Percentiles rank a stretch among this genome's conserved stretches.
Evolutionary conservation across 257 asterid genomes (phyloP).

Genomic region (Solanum pimpinellifolium): DNA sequence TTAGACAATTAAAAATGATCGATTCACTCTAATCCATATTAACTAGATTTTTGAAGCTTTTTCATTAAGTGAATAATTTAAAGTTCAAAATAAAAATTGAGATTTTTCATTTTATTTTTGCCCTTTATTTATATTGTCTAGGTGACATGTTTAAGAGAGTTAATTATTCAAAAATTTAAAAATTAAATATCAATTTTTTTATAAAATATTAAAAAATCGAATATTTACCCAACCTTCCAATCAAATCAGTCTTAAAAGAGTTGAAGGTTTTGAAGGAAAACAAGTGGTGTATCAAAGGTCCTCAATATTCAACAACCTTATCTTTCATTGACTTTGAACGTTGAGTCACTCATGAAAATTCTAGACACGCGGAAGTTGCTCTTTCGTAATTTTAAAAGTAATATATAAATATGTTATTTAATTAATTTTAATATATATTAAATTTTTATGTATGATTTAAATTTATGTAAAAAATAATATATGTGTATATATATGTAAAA

Average conservation of each 20-base stretch:
- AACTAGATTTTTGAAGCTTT: background rate
- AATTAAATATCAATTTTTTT: no score
- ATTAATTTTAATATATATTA: no score
- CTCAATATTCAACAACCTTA: background rate
- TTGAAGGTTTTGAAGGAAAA: background rate
- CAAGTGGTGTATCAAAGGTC: background rate
- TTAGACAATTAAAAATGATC: no score
- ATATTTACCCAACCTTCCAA: background rate
- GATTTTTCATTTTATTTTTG: no score
- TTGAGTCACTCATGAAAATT: background rate
- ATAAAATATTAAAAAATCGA: background rate
- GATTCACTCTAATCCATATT: no score
- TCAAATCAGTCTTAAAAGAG: background rate
- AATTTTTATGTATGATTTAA: no score
- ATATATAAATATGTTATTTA: background rate
- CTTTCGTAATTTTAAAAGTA: background rate
- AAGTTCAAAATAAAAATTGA: no score
- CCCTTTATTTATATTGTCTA: no score
- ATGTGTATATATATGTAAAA: no score
- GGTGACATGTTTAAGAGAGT: background rate
- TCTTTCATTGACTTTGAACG: background rate
- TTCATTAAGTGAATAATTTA: background rate
- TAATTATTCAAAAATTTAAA: no score
- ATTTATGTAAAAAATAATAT: no score
- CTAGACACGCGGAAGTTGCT: background rate